Percentiles rank a stretch among this genome's conserved stretches.
phyloP scores from a whole-genome alignment of 73 alveolate species.

The Symbiodinium pilosum region DNA sequence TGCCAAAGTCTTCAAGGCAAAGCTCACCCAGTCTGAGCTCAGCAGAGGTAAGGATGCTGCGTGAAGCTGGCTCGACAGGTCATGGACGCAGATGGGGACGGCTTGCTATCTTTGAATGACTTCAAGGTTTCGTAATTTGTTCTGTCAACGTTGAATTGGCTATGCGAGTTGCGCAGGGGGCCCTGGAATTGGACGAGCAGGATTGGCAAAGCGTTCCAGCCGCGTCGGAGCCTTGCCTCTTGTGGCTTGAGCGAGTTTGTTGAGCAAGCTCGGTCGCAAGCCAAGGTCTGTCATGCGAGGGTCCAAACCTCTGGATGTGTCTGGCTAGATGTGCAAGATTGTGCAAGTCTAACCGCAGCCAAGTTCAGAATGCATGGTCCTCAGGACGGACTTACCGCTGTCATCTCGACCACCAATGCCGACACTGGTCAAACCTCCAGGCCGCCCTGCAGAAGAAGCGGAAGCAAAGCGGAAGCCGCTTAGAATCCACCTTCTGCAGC shows the following conservation, averaged over 20 bases:
- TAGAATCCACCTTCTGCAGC: too few relatives aligned
- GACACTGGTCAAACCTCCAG: not conserved
- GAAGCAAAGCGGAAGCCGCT: too few relatives aligned
- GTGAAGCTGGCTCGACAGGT: not conserved
- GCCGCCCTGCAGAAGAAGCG: not conserved
- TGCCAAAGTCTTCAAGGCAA: not conserved
- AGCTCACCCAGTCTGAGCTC: not conserved
- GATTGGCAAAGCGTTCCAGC: not conserved
- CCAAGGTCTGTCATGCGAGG: not conserved
- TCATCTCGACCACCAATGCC: conserved; percentile 7
- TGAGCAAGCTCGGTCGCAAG: not conserved
- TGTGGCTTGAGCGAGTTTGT: not conserved
- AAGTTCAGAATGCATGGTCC: too few relatives aligned
- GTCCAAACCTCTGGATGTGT: not conserved
- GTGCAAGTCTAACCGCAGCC: too few relatives aligned
- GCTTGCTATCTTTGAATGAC: not conserved
- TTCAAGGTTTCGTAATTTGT: not conserved
- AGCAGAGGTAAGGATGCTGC: too few relatives aligned
- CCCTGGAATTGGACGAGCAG: not conserved
- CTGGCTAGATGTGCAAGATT: too few relatives aligned
- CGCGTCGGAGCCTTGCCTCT: not conserved
- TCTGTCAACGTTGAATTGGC: not conserved
- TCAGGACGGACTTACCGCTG: not conserved
- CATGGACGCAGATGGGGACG: conserved; percentile 18
- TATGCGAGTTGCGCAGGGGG: not conserved